These are phyloP conservation scores for Neoscytalidium dimidiatum DNA, from an alignment of 2,329 filamentous ascomycete genomes.

Conservation along the genomic window DNA sequence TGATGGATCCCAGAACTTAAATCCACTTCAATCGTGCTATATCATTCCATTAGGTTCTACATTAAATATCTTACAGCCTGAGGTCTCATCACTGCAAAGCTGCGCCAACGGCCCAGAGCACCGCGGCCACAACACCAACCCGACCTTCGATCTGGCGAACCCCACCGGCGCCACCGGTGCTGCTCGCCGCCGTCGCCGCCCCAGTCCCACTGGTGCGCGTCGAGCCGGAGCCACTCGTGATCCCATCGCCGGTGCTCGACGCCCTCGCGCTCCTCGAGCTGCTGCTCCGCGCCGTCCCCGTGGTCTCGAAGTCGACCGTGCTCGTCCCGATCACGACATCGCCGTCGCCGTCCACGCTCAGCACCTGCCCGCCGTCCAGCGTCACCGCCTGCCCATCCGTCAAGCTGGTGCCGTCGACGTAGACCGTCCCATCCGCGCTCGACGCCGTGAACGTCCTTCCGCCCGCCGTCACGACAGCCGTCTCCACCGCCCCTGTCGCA, in stretches of 20 bases:
- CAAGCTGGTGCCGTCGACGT: not conserved
- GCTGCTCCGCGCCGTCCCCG: not conserved
- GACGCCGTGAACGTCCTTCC: not conserved
- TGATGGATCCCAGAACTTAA: too few relatives aligned
- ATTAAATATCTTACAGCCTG: not conserved
- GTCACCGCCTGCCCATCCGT: not conserved
- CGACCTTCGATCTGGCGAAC: not conserved
- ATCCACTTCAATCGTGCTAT: too few relatives aligned
- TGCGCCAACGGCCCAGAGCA: not conserved
- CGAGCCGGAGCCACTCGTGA: not conserved
- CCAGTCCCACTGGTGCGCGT: not conserved
- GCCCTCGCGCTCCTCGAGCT: not conserved
- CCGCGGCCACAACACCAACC: too few relatives aligned
- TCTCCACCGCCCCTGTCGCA: not conserved
- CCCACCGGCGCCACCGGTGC: not conserved
- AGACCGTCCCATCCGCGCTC: not conserved
- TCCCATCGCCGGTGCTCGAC: not conserved
- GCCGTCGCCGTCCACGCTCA: not conserved
- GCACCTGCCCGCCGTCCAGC: not conserved
- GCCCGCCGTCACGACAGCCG: not conserved
- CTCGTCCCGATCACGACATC: not conserved
- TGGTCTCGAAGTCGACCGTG: not conserved
- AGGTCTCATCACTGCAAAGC: not conserved
- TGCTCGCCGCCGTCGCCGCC: not conserved
- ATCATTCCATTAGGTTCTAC: too few relatives aligned